Evolutionary conservation across 1,284 basidiomycete genomes (phyloP).

Genomic region (Sanghuangporus baumii): DNA sequence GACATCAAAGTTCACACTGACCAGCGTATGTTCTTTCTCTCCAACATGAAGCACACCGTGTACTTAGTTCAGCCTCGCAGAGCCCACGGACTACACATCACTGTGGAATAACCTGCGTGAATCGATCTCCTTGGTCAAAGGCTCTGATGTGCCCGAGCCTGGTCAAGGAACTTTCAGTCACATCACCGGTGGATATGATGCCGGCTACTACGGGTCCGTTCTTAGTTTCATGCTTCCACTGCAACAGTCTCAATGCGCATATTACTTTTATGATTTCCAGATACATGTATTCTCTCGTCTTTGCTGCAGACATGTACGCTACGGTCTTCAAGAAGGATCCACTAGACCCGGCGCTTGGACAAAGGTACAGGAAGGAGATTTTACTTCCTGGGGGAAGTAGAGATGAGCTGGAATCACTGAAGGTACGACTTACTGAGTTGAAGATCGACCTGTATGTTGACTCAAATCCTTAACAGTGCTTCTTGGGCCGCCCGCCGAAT

Average conservation of each 20-base stretch:
- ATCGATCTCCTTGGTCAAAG: slow-evolving; percentile 61
- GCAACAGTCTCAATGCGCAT: background rate
- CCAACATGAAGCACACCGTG: background rate
- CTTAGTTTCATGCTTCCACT: background rate
- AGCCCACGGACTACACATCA: slow-evolving; percentile 59
- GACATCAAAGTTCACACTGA: slow-evolving; percentile 74
- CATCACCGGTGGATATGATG: slow-evolving; percentile 71
- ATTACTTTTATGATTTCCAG: slow-evolving; percentile 25
- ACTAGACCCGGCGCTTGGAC: slow-evolving; percentile 55
- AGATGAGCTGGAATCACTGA: slow-evolving; percentile 53
- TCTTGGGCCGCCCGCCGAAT: slow-evolving; percentile 74
- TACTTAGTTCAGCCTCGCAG: slow-evolving; percentile 28
- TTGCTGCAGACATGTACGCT: slow-evolving; percentile 76
- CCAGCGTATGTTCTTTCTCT: slow-evolving; percentile 38
- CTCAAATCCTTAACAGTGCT: slow-evolving; percentile 37
- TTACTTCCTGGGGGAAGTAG: slow-evolving; percentile 49
- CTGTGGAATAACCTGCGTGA: slow-evolving; percentile 72
- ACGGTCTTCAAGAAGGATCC: slow-evolving; percentile 77
- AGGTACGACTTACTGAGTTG: slow-evolving; percentile 30
- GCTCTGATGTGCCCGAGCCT: slow-evolving; percentile 47
- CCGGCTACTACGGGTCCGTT: slow-evolving; percentile 69
- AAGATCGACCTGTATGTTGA: background rate
- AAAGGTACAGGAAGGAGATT: slow-evolving; percentile 48
- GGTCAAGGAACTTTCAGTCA: slow-evolving; percentile 71
- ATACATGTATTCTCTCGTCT: slow-evolving; percentile 69